phyloP scores from a whole-genome alignment of 1,284 basidiomycete species.

The Ceratobasidium sp. region DNA sequence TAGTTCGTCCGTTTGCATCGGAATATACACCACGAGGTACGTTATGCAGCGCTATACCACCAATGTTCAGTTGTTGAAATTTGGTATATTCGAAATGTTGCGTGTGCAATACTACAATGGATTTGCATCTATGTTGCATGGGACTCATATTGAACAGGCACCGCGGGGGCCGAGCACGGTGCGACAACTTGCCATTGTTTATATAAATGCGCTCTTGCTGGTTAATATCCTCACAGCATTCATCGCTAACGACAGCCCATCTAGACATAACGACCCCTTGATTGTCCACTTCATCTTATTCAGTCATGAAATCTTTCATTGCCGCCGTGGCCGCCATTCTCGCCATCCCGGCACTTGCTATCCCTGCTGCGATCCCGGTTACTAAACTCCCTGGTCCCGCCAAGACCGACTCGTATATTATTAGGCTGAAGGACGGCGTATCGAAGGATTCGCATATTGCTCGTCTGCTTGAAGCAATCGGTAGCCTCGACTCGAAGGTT shows the following conservation, averaged over 20 bases:
- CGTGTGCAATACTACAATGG: background rate
- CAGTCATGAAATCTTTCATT: constrained; percentile 23
- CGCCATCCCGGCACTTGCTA: constrained; percentile 33
- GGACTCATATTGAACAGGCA: background rate
- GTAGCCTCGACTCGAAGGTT: constrained; percentile 22
- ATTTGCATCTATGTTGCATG: background rate
- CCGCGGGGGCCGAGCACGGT: background rate
- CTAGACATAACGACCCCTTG: background rate
- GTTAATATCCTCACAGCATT: constrained; percentile 2
- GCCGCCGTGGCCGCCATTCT: constrained; percentile 27
- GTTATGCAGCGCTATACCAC: background rate
- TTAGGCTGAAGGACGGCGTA: constrained; percentile 41
- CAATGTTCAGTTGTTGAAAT: background rate
- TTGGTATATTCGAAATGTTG: constrained; percentile 1
- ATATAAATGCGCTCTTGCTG: background rate
- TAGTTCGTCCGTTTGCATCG: background rate
- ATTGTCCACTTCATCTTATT: background rate
- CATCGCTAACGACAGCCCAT: background rate
- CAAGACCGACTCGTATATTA: constrained; percentile 41
- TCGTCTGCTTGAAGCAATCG: constrained; percentile 24
- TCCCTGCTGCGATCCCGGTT: constrained; percentile 32
- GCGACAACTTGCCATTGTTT: background rate
- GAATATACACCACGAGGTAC: background rate
- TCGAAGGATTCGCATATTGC: constrained; percentile 39
- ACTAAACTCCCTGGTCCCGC: constrained; percentile 29